These are phyloP conservation scores for Paramecium sonneborni DNA, from an alignment of 73 alveolate species.

Conservation along the genomic window DNA sequence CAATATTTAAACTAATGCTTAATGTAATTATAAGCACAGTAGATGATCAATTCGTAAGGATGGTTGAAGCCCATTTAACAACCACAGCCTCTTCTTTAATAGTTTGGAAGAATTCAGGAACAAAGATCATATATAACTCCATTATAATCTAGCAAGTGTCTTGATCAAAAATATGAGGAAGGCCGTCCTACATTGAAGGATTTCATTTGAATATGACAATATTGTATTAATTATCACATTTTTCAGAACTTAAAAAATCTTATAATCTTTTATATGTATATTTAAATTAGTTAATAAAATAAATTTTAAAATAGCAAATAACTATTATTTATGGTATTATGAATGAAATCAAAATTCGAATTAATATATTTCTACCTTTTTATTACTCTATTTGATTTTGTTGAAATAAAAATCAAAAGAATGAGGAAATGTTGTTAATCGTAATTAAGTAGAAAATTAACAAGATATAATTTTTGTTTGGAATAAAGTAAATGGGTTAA, in stretches of 20 bases:
- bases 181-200: neutral
- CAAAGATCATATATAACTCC: neutral
- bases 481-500: no score
- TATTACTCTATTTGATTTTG: neutral
- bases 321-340: no score
- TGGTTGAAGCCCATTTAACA: neutral
- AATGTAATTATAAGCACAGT: neutral
- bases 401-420: neutral
- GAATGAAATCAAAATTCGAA: no score
- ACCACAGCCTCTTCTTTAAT: neutral
- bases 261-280: neutral
- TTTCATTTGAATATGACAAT: neutral
- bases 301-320: neutral
- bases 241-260: neutral
- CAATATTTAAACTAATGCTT: neutral
- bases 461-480: neutral
- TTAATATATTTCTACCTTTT: no score
- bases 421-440: neutral
- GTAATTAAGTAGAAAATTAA: no score
- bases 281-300: neutral
- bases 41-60: neutral
- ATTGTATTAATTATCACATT: neutral
- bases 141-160: neutral
- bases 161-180: neutral
- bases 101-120: neutral